These are phyloP conservation scores for Penicillium steckii DNA, from an alignment of 495 filamentous ascomycete species.

Conservation along the genomic window DNA sequence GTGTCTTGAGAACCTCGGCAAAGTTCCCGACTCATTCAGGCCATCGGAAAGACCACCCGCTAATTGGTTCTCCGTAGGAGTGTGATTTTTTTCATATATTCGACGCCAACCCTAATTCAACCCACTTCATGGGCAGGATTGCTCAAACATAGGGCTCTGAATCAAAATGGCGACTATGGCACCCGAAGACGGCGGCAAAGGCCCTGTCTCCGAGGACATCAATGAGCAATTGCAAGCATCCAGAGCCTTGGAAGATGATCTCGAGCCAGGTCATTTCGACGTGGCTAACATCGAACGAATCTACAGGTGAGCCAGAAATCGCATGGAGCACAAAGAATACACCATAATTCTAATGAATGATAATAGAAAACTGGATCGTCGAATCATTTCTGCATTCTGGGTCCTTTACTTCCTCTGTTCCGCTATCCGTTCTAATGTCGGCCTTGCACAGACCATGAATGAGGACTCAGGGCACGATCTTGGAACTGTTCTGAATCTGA, in stretches of 20 bases:
- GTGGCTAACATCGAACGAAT: constrained; percentile 42
- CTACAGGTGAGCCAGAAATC: constrained; percentile 29
- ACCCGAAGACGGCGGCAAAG: constrained; percentile 17
- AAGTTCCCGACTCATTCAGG: constrained; percentile 1
- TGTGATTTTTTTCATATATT: neutral
- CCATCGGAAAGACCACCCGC: neutral
- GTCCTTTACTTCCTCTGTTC: constrained; percentile 91
- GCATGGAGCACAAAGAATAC: neutral
- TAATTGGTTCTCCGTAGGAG: neutral
- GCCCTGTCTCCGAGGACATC: constrained; percentile 17
- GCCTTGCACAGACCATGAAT: constrained; percentile 91
- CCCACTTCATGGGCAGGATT: neutral
- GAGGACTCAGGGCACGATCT: constrained; percentile 64
- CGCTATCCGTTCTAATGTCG: constrained; percentile 86
- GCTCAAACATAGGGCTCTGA: neutral
- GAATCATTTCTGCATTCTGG: constrained; percentile 92
- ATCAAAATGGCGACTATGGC: constrained; percentile 16
- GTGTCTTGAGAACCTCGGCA: constrained; percentile 6
- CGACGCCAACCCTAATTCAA: neutral
- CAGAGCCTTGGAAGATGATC: constrained; percentile 14
- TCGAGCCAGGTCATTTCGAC: constrained; percentile 29
- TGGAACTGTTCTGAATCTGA: constrained; percentile 61
- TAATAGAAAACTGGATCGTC: constrained; percentile 68
- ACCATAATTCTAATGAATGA: neutral
- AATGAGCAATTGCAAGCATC: constrained; percentile 25